These are phyloP conservation scores for Postia placenta DNA, from an alignment of 768 basidiomycete species.

Conservation along the genomic window DNA sequence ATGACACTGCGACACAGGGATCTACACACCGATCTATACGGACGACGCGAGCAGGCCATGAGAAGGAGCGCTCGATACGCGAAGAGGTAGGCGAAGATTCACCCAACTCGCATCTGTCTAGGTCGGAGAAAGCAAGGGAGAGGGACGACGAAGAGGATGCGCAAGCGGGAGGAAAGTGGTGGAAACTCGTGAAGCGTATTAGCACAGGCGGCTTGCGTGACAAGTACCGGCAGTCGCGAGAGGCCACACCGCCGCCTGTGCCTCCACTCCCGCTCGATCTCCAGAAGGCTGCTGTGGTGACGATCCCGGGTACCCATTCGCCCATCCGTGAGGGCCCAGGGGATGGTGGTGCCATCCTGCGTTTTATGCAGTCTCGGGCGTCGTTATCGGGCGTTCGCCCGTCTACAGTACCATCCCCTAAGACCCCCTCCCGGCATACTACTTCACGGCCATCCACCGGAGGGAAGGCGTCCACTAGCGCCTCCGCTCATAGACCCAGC, in stretches of 20 bases:
- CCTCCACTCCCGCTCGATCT: conserved; percentile 51
- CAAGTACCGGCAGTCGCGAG: conserved; percentile 29
- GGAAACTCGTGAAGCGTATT: conserved; percentile 68
- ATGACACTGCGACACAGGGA: not conserved
- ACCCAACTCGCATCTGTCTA: conserved; percentile 9
- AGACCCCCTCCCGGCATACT: conserved; percentile 12
- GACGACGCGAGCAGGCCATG: not conserved
- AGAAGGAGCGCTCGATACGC: conserved; percentile 1
- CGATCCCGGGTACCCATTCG: conserved; percentile 20
- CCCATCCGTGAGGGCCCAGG: conserved; percentile 7
- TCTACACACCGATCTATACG: conserved; percentile 1
- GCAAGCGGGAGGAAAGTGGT: conserved; percentile 37
- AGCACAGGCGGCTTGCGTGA: conserved; percentile 61
- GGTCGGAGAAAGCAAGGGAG: conserved; percentile 11
- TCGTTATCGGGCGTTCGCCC: conserved; percentile 22
- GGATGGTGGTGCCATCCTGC: conserved; percentile 10
- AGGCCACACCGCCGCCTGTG: conserved; percentile 37
- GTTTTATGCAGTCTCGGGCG: conserved; percentile 21
- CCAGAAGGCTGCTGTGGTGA: conserved; percentile 8
- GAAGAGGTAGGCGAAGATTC: conserved; percentile 5
- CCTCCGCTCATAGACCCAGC: conserved; percentile 30
- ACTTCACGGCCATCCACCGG: conserved; percentile 21
- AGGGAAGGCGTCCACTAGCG: conserved; percentile 9
- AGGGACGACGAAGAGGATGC: conserved; percentile 23
- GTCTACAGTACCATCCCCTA: conserved; percentile 11